Conservation (phyloP, 495 filamentous ascomycete species). For the Clohesyomyces aquaticus region DNA sequence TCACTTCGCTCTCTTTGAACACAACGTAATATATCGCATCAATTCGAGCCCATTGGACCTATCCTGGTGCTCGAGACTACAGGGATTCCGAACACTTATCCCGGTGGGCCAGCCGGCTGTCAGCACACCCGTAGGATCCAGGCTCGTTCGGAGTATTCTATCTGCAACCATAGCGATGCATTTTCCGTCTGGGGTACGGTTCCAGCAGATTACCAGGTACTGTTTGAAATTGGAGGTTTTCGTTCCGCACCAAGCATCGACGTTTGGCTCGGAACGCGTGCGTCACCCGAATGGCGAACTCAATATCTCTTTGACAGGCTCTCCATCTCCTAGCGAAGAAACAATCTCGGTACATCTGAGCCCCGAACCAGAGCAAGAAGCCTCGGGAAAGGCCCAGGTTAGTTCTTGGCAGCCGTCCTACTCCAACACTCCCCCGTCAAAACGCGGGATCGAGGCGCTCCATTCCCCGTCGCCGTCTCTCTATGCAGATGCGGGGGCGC, state of each 20-base stretch:
- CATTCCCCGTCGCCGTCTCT: too few relatives aligned
- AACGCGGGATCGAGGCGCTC: too few relatives aligned
- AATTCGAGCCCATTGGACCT: conserved; percentile 1
- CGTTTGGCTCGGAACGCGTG: background rate
- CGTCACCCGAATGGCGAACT: background rate
- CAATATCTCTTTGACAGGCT: background rate
- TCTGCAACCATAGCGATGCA: conserved; percentile 1
- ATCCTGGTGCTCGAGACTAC: conserved; percentile 16
- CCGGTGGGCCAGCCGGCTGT: conserved; percentile 9
- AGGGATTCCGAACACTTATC: conserved; percentile 24
- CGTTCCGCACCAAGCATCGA: background rate
- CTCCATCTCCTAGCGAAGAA: background rate
- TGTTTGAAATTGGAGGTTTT: conserved; percentile 21
- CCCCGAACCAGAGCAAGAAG: background rate
- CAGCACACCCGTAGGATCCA: too few relatives aligned
- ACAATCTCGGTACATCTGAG: conserved; percentile 4
- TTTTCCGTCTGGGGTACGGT: conserved; percentile 28
- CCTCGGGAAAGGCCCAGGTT: background rate
- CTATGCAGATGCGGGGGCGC: too few relatives aligned
- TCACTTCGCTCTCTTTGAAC: background rate
- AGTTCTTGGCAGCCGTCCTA: conserved; percentile 29
- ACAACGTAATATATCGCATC: conserved; percentile 12
- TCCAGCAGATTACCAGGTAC: conserved; percentile 30
- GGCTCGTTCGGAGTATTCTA: conserved; percentile 14
- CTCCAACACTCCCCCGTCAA: conserved; percentile 16